Evolutionary conservation across 2,329 filamentous ascomycete genomes (phyloP).

Genomic region (Amylocarpus encephaloides): DNA sequence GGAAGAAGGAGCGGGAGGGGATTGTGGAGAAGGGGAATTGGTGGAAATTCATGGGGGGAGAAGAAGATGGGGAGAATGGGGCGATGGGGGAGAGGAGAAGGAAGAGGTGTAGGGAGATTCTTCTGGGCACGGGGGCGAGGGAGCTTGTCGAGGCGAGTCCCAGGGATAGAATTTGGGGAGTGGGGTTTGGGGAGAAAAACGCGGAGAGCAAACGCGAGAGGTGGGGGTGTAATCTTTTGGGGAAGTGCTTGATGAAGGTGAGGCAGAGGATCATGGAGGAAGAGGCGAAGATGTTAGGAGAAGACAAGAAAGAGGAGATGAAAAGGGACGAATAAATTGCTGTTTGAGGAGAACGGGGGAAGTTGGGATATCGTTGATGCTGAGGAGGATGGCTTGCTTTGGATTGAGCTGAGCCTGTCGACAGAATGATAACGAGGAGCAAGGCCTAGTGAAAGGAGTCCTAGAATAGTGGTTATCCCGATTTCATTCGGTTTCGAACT

Average conservation of each 20-base stretch:
- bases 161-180: conserved; percentile 58
- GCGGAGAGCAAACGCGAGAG: conserved; percentile 40
- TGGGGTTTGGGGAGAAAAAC: conserved; percentile 50
- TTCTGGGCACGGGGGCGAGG: conserved; percentile 52
- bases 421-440: too few species aligned
- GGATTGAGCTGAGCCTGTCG: too few species aligned
- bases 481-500: not conserved
- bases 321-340: too few species aligned
- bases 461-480: not conserved
- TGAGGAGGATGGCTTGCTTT: too few species aligned
- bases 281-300: too few species aligned
- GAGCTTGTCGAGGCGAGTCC: conserved; percentile 58
- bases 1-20: conserved; percentile 43
- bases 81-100: conserved; percentile 41
- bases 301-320: too few species aligned
- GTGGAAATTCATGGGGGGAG: not conserved
- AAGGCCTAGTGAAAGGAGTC: too few species aligned
- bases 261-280: too few species aligned
- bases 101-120: conserved; percentile 36
- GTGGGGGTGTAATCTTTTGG: conserved; percentile 62
- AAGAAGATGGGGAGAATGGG: conserved; percentile 35
- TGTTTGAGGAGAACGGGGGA: too few species aligned
- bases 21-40: conserved; percentile 39
- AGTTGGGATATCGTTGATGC: too few species aligned
- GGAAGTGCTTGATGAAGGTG: conserved; percentile 54